A percentile compares a stretch with the other conserved stretches of the same genome.
Conservation (phyloP, 306 rosid genomes). For the Dicorynia guianensis region DNA sequence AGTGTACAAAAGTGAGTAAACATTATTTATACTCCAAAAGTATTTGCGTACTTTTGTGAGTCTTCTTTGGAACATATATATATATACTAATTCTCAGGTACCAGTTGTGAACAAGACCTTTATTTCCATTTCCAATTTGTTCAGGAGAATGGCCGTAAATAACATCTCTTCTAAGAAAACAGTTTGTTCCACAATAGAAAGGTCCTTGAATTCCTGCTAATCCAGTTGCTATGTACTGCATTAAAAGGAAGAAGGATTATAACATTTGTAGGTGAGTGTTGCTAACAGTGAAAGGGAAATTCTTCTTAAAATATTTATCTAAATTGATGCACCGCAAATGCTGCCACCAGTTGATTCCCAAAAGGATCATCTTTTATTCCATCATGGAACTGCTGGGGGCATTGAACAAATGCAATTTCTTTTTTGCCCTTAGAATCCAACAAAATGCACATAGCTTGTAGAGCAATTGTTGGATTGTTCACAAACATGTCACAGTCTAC, state of each 20-base stretch:
- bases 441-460: slow-evolving; percentile 49
- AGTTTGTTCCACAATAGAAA: slow-evolving; percentile 42
- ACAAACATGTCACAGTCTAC: slow-evolving; percentile 59
- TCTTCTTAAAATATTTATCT: no score
- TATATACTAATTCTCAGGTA: no score
- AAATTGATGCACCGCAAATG: slow-evolving; percentile 17
- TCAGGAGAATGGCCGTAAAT: slow-evolving; percentile 48
- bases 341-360: slow-evolving; percentile 34
- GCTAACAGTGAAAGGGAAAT: no score
- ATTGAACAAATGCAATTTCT: slow-evolving; percentile 50
- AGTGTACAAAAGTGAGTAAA: no score
- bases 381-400: slow-evolving; percentile 46
- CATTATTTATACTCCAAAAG: no score
- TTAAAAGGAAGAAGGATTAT: neutral
- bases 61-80: neutral
- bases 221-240: slow-evolving; percentile 8
- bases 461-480: slow-evolving; percentile 44
- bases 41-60: neutral
- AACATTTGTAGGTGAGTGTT: neutral
- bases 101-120: no score
- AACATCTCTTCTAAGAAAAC: slow-evolving; percentile 48
- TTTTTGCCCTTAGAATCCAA: slow-evolving; percentile 29
- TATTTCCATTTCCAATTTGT: neutral
- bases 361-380: slow-evolving; percentile 53
- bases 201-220: slow-evolving; percentile 49